Conservation (phyloP, 2,329 filamentous ascomycete species). For the Arthrobotrys iridis region DNA sequence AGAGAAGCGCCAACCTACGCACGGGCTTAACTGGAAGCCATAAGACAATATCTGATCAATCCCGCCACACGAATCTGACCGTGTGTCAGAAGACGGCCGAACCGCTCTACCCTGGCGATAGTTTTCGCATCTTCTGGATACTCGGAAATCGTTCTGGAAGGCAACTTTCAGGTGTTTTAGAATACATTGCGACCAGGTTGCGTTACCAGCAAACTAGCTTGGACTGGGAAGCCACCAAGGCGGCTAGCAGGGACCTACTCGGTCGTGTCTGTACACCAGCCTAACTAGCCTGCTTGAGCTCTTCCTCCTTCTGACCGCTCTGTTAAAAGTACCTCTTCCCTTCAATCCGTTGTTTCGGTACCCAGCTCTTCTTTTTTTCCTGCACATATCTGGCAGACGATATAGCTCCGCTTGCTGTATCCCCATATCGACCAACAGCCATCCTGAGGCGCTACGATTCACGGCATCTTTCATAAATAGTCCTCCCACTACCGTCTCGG, state of each 20-base stretch:
- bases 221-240: conserved; percentile 53
- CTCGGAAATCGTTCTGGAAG: conserved; percentile 54
- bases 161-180: conserved; percentile 53
- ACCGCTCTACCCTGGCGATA: conserved; percentile 34
- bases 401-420: conserved; percentile 42
- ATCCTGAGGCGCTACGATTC: conserved; percentile 15
- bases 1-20: conserved; percentile 34
- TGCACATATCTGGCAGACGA: conserved; percentile 21
- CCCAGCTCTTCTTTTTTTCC: conserved; percentile 39
- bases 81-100: conserved; percentile 38
- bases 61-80: conserved; percentile 32
- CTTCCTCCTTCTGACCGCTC: conserved; percentile 52
- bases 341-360: conserved; percentile 52
- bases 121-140: conserved; percentile 27
- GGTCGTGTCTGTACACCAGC: conserved; percentile 53
- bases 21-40: conserved; percentile 25
- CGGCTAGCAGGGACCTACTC: conserved; percentile 53
- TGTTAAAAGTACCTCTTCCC: conserved; percentile 53
- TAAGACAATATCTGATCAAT: conserved; percentile 21
- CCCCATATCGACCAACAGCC: conserved; percentile 26
- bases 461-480: conserved; percentile 37
- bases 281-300: conserved; percentile 52
- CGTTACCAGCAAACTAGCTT: conserved; percentile 54
- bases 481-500: conserved; percentile 26
- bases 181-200: conserved; percentile 54